Evolutionary conservation across 768 basidiomycete genomes (phyloP).

Genomic region (Tubosaeta sp.): DNA sequence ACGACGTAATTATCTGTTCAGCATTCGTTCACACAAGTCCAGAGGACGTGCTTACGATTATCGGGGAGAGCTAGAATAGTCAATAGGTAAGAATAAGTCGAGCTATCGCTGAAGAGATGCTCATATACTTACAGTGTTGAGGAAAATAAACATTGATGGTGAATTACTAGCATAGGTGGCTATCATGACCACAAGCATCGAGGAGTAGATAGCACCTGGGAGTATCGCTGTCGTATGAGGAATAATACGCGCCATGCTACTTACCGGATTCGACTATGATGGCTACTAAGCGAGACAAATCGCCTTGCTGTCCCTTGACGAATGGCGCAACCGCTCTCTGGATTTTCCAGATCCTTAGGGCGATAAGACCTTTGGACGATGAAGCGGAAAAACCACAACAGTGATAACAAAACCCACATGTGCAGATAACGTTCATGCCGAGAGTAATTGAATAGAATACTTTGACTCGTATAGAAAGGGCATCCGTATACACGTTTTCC

Average conservation of each 20-base stretch:
- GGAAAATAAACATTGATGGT: conserved; percentile 9
- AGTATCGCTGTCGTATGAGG: neutral
- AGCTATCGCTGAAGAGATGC: neutral
- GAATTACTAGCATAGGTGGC: conserved; percentile 1
- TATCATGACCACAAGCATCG: conserved; percentile 17
- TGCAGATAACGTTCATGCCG: neutral
- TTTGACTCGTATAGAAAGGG: neutral
- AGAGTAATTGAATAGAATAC: conserved; percentile 1
- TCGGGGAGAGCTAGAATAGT: conserved; percentile 9
- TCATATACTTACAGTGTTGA: conserved; percentile 10
- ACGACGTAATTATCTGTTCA: neutral
- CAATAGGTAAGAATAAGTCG: neutral
- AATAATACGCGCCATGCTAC: neutral
- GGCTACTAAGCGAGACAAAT: neutral
- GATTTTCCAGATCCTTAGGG: conserved; percentile 1
- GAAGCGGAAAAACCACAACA: neutral
- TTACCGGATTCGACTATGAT: conserved; percentile 3
- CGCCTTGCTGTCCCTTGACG: neutral
- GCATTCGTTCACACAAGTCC: neutral
- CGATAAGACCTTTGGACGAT: neutral
- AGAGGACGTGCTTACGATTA: conserved; percentile 13
- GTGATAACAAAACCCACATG: neutral
- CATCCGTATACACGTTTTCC: neutral
- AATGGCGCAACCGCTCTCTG: neutral
- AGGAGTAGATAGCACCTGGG: neutral